Evolutionary conservation across 495 filamentous ascomycete species (phyloP).

Genomic region (Viridothelium virens): DNA sequence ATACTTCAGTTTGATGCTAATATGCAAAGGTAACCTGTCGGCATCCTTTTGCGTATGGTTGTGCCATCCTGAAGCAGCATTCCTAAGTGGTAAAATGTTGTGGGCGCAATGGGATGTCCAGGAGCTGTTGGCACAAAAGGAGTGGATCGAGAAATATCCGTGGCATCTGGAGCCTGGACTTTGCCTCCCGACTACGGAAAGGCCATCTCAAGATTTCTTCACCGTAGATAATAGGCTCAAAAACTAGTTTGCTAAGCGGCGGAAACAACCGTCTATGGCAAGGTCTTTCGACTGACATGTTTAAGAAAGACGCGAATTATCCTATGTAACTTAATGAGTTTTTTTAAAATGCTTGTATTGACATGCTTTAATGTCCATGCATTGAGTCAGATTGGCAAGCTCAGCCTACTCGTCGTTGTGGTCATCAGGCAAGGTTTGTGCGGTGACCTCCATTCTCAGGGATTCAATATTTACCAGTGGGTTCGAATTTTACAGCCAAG

Average conservation of each 20-base stretch:
- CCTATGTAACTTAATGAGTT: no score
- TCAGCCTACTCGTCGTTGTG: no score
- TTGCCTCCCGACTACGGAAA: neutral
- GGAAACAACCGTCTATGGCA: no score
- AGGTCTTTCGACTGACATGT: no score
- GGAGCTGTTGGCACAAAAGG: constrained; percentile 27
- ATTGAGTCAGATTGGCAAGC: no score
- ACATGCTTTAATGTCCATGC: no score
- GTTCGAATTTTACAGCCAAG: no score
- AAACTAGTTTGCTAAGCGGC: neutral
- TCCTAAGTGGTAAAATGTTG: constrained; percentile 19
- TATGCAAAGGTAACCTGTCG: constrained; percentile 5
- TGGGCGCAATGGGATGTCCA: constrained; percentile 23
- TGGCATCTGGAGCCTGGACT: constrained; percentile 10
- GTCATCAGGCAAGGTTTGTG: no score
- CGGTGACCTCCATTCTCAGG: no score
- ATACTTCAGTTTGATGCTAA: neutral
- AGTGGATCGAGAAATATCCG: constrained; percentile 15
- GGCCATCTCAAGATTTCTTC: neutral
- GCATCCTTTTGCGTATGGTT: constrained; percentile 17
- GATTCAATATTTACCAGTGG: no score
- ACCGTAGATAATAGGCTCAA: neutral
- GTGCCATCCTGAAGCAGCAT: constrained; percentile 16
- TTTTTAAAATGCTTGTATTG: no score
- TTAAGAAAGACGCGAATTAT: no score